Percentiles rank a stretch among this genome's conserved stretches.
These are phyloP conservation scores for Aspergillus ibericus DNA, from an alignment of 2,329 filamentous ascomycete genomes.

Conservation along the genomic window DNA sequence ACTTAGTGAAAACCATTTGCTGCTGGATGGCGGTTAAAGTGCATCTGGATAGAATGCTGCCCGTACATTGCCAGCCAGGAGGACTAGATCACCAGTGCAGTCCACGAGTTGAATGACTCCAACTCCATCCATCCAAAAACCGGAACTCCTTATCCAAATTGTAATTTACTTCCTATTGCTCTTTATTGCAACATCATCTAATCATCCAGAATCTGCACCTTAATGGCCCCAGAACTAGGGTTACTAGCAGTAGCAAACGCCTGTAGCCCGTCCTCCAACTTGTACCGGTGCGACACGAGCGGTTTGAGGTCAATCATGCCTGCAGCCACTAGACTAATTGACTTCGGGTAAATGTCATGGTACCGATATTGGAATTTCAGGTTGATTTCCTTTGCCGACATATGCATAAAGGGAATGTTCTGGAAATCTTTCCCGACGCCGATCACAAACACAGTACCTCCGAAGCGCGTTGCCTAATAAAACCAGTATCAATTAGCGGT, in stretches of 20 bases:
- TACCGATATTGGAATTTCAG: slow-evolving; percentile 21
- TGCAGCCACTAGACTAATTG: slow-evolving; percentile 29
- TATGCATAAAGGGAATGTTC: slow-evolving; percentile 23
- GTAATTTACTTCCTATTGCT: too few species aligned
- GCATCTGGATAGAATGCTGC: too few species aligned
- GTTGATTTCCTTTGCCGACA: slow-evolving; percentile 22
- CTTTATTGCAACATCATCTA: background rate
- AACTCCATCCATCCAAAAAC: too few species aligned
- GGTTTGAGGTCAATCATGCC: slow-evolving; percentile 42
- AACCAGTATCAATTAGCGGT: background rate
- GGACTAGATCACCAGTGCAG: too few species aligned
- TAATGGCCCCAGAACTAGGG: slow-evolving; percentile 36
- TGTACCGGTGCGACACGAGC: slow-evolving; percentile 41
- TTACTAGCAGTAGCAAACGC: slow-evolving; percentile 41
- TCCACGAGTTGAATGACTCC: too few species aligned
- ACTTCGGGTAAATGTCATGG: slow-evolving; percentile 25
- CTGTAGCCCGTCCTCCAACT: slow-evolving; percentile 36
- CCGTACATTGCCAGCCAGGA: too few species aligned
- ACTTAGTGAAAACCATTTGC: too few species aligned
- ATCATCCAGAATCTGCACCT: slow-evolving; percentile 28
- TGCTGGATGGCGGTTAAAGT: too few species aligned
- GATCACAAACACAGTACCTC: slow-evolving; percentile 21
- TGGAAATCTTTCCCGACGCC: slow-evolving; percentile 23
- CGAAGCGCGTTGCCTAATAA: slow-evolving; percentile 19
- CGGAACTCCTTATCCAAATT: too few species aligned